Base-by-base conservation (phyloP, 2,329 filamentous ascomycete species). In the Rutstroemia sydowiana region DNA sequence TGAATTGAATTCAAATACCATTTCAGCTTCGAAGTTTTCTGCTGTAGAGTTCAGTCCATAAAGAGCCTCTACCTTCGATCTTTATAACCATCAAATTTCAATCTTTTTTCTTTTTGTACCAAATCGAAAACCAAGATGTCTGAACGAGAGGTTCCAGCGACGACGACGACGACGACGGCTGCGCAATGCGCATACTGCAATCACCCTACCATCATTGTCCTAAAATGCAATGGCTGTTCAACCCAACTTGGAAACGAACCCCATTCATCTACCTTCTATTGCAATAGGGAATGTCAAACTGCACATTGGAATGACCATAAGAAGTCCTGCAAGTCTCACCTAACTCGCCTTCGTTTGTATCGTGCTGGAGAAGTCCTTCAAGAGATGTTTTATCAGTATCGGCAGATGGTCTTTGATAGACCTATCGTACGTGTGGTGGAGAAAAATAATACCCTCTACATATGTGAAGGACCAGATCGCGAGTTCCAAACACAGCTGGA, bases 381-480 rank as follows among this genome's bases (percentile, higher is more conserved):
- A 9, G 45, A 49, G 7, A 42, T 55, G 1, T 52, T 55, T 28
- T 49, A 54, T 31, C 14, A 32, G 8, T 58, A 50, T 45, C 43
- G 54, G 4, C 34, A 50, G 20, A 32, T 26, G 13, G n/a, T 52
- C 10, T 56, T 53, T 18, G 37, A 55, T 3, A 48, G 43, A 21
- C 11, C 20, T 4, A 48, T 54, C 16, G 32, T 18, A 4, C 41
- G 28, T n/a, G 44, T 58, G 18, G 45, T 56, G 14, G 18, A 51
- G 8, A 46, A 37, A n/a, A n/a, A 46, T 14, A 31, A 14, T 2
- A 23, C 5, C 10, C 14, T 46, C 1, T 37, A 26, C 10, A 6
- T 46, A 14, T 7, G 28, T n/a, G 44, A 46, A 13, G 32, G 21
- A 3, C 7, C 11, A 26, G 6, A 41, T 20, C 13, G n/a, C 2